Evolutionary conservation across 768 basidiomycete genomes (phyloP).

Genomic region (Trametes coccinea): DNA sequence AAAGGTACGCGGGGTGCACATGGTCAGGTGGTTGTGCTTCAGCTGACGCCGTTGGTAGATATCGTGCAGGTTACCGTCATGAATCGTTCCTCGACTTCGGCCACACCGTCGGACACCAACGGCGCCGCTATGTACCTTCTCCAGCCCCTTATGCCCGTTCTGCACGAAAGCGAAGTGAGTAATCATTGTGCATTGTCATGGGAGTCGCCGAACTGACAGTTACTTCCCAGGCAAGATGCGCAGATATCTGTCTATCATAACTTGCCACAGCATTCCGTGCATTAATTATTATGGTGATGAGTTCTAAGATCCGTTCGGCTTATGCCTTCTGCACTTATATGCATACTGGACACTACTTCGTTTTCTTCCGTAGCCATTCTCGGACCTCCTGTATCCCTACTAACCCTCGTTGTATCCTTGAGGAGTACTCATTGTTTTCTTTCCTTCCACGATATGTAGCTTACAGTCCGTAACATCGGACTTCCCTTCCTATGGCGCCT

Average conservation of each 20-base stretch:
- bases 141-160: constrained; percentile 12
- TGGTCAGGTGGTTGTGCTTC: background rate
- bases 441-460: too few species aligned
- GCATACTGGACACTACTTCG: too few species aligned
- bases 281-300: background rate
- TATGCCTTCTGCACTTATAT: background rate
- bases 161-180: constrained; percentile 6
- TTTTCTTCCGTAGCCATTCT: too few species aligned
- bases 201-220: background rate
- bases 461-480: too few species aligned
- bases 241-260: constrained; percentile 6
- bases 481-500: too few species aligned
- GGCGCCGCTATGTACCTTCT: constrained; percentile 11
- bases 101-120: constrained; percentile 6
- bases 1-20: background rate
- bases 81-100: constrained; percentile 17
- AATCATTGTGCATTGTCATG: too few species aligned
- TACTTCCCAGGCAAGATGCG: constrained; percentile 14
- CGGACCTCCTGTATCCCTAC: too few species aligned
- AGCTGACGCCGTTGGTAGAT: background rate
- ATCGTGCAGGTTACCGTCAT: background rate
- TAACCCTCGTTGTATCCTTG: too few species aligned
- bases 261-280: constrained; percentile 5
- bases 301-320: background rate
- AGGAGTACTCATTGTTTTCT: too few species aligned